Conservation (phyloP, 495 filamentous ascomycete genomes). For the Penicillium bialowiezense region DNA sequence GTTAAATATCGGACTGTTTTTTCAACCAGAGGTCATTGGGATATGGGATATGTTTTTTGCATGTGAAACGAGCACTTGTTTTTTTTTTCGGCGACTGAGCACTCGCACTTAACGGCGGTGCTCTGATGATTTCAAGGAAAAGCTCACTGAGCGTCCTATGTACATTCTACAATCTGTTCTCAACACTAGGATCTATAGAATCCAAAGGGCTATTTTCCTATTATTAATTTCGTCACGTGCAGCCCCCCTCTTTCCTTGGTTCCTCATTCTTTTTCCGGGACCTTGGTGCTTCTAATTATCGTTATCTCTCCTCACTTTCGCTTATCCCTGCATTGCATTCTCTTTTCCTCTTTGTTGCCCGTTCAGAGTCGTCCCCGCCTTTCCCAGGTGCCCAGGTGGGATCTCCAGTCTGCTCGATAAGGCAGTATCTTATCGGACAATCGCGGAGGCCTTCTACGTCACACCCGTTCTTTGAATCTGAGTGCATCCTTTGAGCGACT, state of each 20-base stretch:
- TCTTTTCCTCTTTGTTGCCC: background rate
- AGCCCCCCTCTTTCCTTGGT: background rate
- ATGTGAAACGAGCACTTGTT: slow-evolving; percentile 33
- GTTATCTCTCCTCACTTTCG: background rate
- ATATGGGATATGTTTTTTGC: slow-evolving; percentile 28
- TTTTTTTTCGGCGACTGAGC: slow-evolving; percentile 19
- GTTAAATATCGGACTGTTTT: slow-evolving; percentile 47
- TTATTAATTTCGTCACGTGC: background rate
- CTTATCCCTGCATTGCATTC: background rate
- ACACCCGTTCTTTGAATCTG: slow-evolving; percentile 3
- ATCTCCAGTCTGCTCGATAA: slow-evolving; percentile 3
- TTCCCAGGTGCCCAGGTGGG: background rate
- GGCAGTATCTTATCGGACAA: slow-evolving; percentile 19
- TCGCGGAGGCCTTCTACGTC: slow-evolving; percentile 6
- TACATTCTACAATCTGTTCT: slow-evolving; percentile 12
- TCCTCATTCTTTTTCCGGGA: background rate
- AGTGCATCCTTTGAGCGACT: background rate
- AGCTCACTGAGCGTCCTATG: slow-evolving; percentile 24
- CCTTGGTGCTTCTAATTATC: background rate
- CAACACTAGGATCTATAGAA: slow-evolving; percentile 11
- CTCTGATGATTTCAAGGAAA: slow-evolving; percentile 34
- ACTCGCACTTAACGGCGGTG: slow-evolving; percentile 35
- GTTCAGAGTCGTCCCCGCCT: background rate
- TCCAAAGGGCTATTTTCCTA: slow-evolving; percentile 5
- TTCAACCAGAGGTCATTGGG: slow-evolving; percentile 49